Percentiles rank a stretch among this genome's conserved stretches.
phyloP scores from a whole-genome alignment of 2,329 filamentous ascomycete species.

The Fusarium drepaniforme region DNA sequence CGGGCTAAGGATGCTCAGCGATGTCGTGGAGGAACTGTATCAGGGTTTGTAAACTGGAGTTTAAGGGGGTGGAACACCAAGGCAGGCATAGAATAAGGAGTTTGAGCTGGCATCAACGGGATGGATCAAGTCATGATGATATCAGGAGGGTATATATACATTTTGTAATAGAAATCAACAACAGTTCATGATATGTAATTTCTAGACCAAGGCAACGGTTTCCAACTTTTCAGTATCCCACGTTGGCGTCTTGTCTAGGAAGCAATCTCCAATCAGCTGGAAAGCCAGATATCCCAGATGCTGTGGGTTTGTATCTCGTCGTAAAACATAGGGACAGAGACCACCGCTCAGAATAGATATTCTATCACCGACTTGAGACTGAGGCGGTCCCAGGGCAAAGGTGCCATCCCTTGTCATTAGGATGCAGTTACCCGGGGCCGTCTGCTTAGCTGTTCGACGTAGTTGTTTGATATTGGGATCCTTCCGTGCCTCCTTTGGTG shows the following conservation, averaged over 20 bases:
- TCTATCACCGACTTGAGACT: conserved; percentile 11
- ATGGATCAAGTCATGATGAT: background rate
- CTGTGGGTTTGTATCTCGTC: background rate
- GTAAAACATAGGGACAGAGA: conserved; percentile 33
- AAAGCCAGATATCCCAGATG: conserved; percentile 7
- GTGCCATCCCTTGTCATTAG: conserved; percentile 20
- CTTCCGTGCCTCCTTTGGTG: background rate
- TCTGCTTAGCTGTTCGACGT: conserved; percentile 16
- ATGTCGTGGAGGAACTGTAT: conserved; percentile 76
- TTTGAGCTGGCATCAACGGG: conserved; percentile 27
- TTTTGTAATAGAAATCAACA: conserved; percentile 12
- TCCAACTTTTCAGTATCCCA: conserved; percentile 19
- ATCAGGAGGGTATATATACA: conserved; percentile 3
- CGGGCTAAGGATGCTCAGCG: conserved; percentile 83
- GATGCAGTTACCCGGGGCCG: conserved; percentile 22
- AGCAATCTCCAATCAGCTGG: conserved; percentile 32
- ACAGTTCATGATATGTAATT: background rate
- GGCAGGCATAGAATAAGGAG: conserved; percentile 33
- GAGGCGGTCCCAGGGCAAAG: conserved; percentile 23
- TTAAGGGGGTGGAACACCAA: background rate
- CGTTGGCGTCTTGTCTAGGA: conserved; percentile 1
- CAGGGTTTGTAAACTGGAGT: conserved; percentile 55
- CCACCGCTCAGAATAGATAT: conserved; percentile 34
- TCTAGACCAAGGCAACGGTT: conserved; percentile 22
- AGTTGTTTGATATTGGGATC: background rate